Evolutionary conservation across 331 rosid species (phyloP).

Genomic region (Malus hybrid): DNA sequence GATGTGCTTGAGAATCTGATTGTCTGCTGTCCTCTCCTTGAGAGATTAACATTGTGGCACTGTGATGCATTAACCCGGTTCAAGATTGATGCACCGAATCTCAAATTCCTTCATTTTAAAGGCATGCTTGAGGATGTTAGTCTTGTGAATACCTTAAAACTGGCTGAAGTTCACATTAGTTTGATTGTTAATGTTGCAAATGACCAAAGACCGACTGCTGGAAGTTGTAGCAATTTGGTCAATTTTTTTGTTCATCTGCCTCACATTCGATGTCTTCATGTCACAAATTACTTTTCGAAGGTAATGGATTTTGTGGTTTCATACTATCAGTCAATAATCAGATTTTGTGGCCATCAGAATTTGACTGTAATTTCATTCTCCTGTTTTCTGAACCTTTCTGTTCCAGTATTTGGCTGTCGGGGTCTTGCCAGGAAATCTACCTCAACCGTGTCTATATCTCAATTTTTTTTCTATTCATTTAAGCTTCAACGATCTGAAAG

Average conservation of each 20-base stretch:
- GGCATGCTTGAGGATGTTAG: not conserved
- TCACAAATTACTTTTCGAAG: too few species aligned
- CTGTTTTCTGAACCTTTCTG: not conserved
- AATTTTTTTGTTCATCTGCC: not conserved
- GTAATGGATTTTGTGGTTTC: too few species aligned
- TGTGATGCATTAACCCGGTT: not conserved
- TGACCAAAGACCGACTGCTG: not conserved
- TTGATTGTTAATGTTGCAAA: not conserved
- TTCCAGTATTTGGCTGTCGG: conserved; percentile 45
- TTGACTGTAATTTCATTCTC: not conserved
- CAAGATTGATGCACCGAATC: not conserved
- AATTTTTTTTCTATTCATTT: conserved; percentile 30
- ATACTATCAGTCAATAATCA: too few species aligned
- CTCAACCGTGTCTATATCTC: conserved; percentile 30
- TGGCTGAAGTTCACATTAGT: not conserved
- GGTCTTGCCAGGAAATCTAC: conserved; percentile 29
- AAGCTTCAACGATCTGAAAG: conserved; percentile 28
- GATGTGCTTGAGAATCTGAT: not conserved
- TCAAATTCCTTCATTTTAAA: not conserved
- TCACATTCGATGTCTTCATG: not conserved
- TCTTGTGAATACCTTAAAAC: not conserved
- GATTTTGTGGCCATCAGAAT: too few species aligned
- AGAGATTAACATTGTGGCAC: not conserved
- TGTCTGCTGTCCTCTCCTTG: conserved; percentile 1
- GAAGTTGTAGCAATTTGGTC: not conserved